Percentiles rank a stretch among this genome's conserved stretches.
These are phyloP conservation scores for Penicillium dipodomyicola DNA, from an alignment of 495 filamentous ascomycete species.

Conservation along the genomic window DNA sequence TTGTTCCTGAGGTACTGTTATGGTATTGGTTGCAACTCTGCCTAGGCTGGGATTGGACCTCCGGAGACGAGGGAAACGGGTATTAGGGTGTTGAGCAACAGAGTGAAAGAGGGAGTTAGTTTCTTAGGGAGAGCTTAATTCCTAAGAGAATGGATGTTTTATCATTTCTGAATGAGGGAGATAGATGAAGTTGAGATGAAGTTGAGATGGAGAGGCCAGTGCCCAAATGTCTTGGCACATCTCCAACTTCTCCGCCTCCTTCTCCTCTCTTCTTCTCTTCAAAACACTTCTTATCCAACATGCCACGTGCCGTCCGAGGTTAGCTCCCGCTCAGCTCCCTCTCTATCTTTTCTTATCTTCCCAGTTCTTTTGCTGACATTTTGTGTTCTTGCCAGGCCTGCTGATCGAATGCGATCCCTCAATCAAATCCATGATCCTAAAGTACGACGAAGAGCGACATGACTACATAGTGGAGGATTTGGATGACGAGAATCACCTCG, in stretches of 20 bases:
- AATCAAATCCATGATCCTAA: slow-evolving; percentile 72
- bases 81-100: background rate
- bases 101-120: too few species aligned
- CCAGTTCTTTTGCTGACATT: background rate
- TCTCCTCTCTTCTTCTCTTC: background rate
- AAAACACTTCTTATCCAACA: slow-evolving; percentile 17
- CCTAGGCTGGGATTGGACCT: slow-evolving; percentile 66
- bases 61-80: slow-evolving; percentile 12
- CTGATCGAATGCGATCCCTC: slow-evolving; percentile 76
- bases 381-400: slow-evolving; percentile 48
- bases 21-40: slow-evolving; percentile 53
- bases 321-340: slow-evolving; percentile 4
- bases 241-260: background rate
- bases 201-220: background rate
- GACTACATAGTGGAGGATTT: slow-evolving; percentile 76
- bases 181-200: background rate
- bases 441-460: slow-evolving; percentile 64
- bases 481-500: slow-evolving; percentile 65
- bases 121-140: too few species aligned
- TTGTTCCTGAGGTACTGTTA: slow-evolving; percentile 54
- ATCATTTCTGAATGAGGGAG: too few species aligned
- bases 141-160: background rate
- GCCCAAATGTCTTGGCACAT: slow-evolving; percentile 21
- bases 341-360: background rate
- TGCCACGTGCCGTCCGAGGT: slow-evolving; percentile 53